Evolutionary conservation across 257 asterid genomes (phyloP), one percentile per base, ranked within the genome.

Genomic region (Capsicum pubescens): DNA sequence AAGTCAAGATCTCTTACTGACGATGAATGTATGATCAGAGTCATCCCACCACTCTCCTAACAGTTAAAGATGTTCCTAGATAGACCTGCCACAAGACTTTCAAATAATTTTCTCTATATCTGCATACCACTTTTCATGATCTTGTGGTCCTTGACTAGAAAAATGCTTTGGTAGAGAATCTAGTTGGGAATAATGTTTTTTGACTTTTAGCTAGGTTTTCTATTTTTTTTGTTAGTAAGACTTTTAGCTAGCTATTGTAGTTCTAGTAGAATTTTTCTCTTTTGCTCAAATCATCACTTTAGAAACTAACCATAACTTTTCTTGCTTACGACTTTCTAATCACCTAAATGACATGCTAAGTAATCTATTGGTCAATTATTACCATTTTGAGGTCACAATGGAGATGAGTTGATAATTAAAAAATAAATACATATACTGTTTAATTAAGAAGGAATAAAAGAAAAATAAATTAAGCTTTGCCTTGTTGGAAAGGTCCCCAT

Each of bases 121-220:
- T 19, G 3, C 59, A 4, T 39, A 56, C 57, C 42, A 50, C n/a
- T 74, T 36, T 48, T 19, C 57, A 72, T n/a, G 80, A 8, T 10
- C n/a, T n/a, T 48, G 80, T 74, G 80, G 44, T 74, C 80, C 80
- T 74, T 50, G 19, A 74, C 60, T 74, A 74, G 13, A 74, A 74
- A 74, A 74, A 48, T 21, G 60, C n/a, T 6, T 13, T 74, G 2
- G 19, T 19, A 50, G 19, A 74, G 80, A 74, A 74, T 74, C 60
- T 74, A 19, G 39, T 19, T 74, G 3, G n/a, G 80, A 50, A 74
- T 50, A 21, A 7, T 19, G 21, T 19, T 74, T 74, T 72, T 50
- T 50, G 60, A 50, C 60, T n/a, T 11, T 74, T 72, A 72, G n/a
- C 59, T 26, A 26, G 32, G 2, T 26, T 26, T 26, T 46, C n/a